Base-by-base conservation (phyloP, 208 protist species). In the Crithidia sp. region DNA sequence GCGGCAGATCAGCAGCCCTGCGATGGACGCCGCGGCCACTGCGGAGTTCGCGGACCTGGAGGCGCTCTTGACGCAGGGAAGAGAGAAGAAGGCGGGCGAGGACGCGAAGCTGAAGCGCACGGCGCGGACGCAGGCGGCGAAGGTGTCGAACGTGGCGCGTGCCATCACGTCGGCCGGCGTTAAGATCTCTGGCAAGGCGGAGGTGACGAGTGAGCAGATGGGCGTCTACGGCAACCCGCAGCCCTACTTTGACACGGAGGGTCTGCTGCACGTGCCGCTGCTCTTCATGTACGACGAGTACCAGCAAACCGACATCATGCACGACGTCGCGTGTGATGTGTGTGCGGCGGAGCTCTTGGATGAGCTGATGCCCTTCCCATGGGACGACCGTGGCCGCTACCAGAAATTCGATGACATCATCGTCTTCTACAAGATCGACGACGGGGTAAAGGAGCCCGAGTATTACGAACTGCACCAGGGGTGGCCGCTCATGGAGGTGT, bases 281-380 rank as follows among this genome's bases (percentile, higher is more conserved):
- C 85, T 98, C 13, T 97, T 98, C 71, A 86, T 98, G 74, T 98
- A 98, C 80, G 93, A 97, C 67, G 94, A 98, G 77, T 95, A 95
- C 77, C 76, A 87, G 57, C 92, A 97, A 73, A 95, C 89, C 4
- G 96, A 98, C 77, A 97, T 97, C 63, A 90, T 97, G 79, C 85
- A 96, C 54, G 92, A 97, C 63, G 95, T 98, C 13, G 65, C 81
- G 16, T 94, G 88, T 58, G 92, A 97, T 61, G 73, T 84, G 7
- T 88, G 80, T 36, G 78, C 77, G 10, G 71, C 66, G 47, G 89
- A 96, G 54, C 60, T 94, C 28, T 65, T 96, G 19, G 86, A 85
- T 7, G 88, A 96, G 64, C 63, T 96, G 44, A 88, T 96, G 79
- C 92, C 92, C 4, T 96, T 96, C 62, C 92, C 92, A 13, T 96